phyloP scores from a whole-genome alignment of 2,329 filamentous ascomycete species.

The Dendrostoma leiphaemia region DNA sequence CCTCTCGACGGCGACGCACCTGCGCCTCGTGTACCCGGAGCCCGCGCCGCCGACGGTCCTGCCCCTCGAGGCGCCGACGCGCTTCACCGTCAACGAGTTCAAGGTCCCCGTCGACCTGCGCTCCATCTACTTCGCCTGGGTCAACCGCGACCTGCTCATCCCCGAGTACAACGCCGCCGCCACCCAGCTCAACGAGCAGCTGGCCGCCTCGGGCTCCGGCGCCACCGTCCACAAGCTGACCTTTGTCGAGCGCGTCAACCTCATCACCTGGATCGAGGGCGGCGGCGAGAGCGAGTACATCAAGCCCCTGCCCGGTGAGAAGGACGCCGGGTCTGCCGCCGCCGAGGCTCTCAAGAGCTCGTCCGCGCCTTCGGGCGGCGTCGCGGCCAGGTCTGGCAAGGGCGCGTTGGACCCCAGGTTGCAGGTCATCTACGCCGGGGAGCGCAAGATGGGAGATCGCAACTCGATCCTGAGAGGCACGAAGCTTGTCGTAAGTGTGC shows the following conservation, averaged over 20 bases:
- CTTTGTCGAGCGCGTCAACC: constrained; percentile 86
- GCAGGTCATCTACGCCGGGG: constrained; percentile 85
- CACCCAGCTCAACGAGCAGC: constrained; percentile 75
- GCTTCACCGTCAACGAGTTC: constrained; percentile 73
- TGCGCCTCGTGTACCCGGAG: constrained; percentile 66
- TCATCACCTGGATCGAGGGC: constrained; percentile 91
- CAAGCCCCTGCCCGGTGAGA: constrained; percentile 71
- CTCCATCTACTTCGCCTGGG: constrained; percentile 94
- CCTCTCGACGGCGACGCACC: constrained; percentile 74
- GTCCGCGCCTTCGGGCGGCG: constrained; percentile 38
- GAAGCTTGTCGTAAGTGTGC: constrained; percentile 73
- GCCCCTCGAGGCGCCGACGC: constrained; percentile 71
- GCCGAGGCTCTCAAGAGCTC: constrained; percentile 33
- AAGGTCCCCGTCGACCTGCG: constrained; percentile 76
- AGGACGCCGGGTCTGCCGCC: constrained; percentile 38
- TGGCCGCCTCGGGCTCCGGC: constrained; percentile 48
- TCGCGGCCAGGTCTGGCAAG: constrained; percentile 55
- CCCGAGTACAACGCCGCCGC: constrained; percentile 88
- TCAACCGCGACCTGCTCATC: constrained; percentile 86
- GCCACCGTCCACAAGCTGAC: constrained; percentile 81
- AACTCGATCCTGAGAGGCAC: constrained; percentile 84
- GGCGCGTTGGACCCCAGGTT: constrained; percentile 75
- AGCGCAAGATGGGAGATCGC: constrained; percentile 88
- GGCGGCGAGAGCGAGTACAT: constrained; percentile 92
- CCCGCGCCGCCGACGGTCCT: constrained; percentile 65